Base-by-base conservation (phyloP, 2,329 filamentous ascomycete genomes). In the Stagonosporopsis rhizophila region DNA sequence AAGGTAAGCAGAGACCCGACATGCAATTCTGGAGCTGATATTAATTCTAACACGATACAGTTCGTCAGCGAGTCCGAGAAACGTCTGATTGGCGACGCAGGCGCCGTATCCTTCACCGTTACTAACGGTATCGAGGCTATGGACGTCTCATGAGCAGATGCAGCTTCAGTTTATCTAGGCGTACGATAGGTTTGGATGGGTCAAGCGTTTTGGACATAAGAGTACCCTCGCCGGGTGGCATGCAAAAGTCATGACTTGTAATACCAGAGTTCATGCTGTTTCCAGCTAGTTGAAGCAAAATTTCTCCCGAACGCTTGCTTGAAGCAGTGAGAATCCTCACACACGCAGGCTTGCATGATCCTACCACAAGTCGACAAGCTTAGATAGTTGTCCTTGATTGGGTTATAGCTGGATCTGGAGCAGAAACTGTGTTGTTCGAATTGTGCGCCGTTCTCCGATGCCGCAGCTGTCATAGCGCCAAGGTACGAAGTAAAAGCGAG, bases 41-140 rank as follows among this genome's bases (percentile, higher is more conserved):
- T 69, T 75, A n/a, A n/a, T n/a, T n/a, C n/a, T n/a, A 61, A 75
- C 37, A 14, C 9, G 7, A 25, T 42, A 1, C 47, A 79, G 73
- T 97, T 98, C 69, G 92, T 99, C 40, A 80, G 84, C 55, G 90
- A 96, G 62, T 96, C 89, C 58, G 95, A 98, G 81, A 94, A 93
- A 81, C 86, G 93, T 37, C 87, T 99, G 62, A 97, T 99, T 75
- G 91, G 92, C 60, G 89, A 96, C 60, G 87, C 89, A 59, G 95
- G 95, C 23, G 82, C 80, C 22, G 94, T 96, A 25, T 90, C 88
- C 59, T 87, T 98, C 69, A 73, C 77, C 1, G 70, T 75, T 51
- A 71, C 76, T 3, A 83, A 85, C 68, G 87, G 84, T 34, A 64
- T 67, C 23, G 88, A 90, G 75, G 85, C 84, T 1, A 90, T 91